A percentile compares a stretch with the other conserved stretches of the same genome.
These are phyloP conservation scores for Hydnomerulius pinastri DNA, from an alignment of 768 basidiomycete genomes.

Conservation along the genomic window DNA sequence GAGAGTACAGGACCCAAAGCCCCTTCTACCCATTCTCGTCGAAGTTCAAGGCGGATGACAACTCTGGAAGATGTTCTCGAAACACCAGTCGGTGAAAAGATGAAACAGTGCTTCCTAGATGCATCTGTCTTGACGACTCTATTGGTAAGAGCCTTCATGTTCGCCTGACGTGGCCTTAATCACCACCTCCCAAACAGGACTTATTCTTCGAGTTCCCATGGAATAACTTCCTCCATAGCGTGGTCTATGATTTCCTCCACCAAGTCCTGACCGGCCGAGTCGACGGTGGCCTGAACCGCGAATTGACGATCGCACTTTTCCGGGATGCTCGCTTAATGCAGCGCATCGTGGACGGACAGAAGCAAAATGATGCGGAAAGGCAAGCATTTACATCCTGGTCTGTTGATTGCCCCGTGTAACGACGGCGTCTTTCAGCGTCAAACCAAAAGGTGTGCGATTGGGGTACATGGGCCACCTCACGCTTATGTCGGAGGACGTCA, in stretches of 20 bases:
- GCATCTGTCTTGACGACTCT: constrained; percentile 72
- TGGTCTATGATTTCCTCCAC: constrained; percentile 94
- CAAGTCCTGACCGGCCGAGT: constrained; percentile 91
- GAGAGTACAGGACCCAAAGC: constrained; percentile 30
- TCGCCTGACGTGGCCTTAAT: constrained; percentile 4
- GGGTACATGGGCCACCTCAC: constrained; percentile 98
- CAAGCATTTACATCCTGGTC: constrained; percentile 32
- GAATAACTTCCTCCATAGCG: constrained; percentile 97
- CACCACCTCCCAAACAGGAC: constrained; percentile 50
- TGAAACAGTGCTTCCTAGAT: constrained; percentile 80
- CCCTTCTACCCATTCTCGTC: constrained; percentile 51
- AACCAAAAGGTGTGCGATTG: constrained; percentile 76
- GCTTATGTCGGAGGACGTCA: constrained; percentile 92
- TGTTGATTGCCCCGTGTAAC: constrained; percentile 7
- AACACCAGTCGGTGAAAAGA: constrained; percentile 69
- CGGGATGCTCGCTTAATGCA: constrained; percentile 83
- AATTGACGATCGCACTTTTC: constrained; percentile 82
- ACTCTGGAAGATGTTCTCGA: constrained; percentile 37
- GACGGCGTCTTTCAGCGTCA: constrained; percentile 44
- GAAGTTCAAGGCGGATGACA: constrained; percentile 51
- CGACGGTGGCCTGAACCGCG: constrained; percentile 80
- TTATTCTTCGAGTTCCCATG: constrained; percentile 95
- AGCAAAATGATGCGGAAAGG: constrained; percentile 76
- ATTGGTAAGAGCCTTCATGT: constrained; percentile 54
- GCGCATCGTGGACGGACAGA: constrained; percentile 85